phyloP scores from a whole-genome alignment of 129 eudicot species.

The Flaveria bidentis region DNA sequence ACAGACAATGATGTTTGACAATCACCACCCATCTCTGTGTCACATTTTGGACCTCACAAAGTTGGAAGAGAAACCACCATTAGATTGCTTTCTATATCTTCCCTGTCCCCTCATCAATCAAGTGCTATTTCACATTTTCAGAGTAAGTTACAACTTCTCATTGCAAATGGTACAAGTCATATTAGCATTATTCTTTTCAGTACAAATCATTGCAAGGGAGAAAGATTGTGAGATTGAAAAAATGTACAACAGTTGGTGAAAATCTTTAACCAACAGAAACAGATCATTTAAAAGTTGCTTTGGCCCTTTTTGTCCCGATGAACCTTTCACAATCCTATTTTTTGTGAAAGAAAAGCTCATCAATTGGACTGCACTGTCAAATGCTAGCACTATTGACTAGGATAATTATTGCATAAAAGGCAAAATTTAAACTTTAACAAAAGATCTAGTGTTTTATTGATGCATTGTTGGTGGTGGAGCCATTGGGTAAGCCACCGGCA shows the following conservation, averaged over 20 bases:
- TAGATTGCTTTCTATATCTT: slow-evolving; percentile 29
- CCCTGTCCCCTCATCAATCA: slow-evolving; percentile 31
- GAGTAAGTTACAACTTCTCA: slow-evolving; percentile 21
- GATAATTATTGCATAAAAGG: slow-evolving; percentile 40
- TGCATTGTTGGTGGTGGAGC: slow-evolving; percentile 86
- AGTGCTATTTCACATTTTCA: slow-evolving; percentile 19
- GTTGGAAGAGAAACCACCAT: slow-evolving; percentile 45
- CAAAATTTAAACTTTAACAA: not conserved
- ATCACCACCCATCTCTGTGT: slow-evolving; percentile 36
- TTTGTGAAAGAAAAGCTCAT: slow-evolving; percentile 49
- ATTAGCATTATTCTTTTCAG: slow-evolving; percentile 27
- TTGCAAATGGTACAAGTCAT: slow-evolving; percentile 30
- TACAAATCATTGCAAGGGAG: slow-evolving; percentile 27
- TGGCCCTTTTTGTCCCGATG: slow-evolving; percentile 38
- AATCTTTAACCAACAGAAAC: slow-evolving; percentile 47
- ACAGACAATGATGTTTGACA: slow-evolving; percentile 49
- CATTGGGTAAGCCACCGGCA: slow-evolving; percentile 85
- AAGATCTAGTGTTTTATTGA: slow-evolving; percentile 37
- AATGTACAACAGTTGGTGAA: slow-evolving; percentile 48
- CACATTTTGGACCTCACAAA: slow-evolving; percentile 38
- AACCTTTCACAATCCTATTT: slow-evolving; percentile 43
- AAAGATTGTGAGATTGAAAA: slow-evolving; percentile 34
- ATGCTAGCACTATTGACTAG: slow-evolving; percentile 40
- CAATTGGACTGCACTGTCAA: slow-evolving; percentile 34
- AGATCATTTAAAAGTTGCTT: slow-evolving; percentile 41